Base-by-base conservation (phyloP, 371 early-diverging fungal species). In the Mucor racemosus region DNA sequence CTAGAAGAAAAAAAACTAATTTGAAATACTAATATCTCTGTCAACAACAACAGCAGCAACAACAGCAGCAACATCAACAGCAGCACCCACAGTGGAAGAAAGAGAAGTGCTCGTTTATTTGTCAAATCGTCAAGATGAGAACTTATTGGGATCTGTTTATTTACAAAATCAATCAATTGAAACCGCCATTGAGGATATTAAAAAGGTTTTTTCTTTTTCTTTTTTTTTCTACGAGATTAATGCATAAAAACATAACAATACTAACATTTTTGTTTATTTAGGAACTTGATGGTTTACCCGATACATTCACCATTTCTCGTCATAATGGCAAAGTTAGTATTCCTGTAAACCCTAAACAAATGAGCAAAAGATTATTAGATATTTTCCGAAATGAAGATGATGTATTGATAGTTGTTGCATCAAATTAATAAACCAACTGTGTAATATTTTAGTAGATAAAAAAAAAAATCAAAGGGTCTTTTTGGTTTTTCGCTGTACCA, bases 281-380 rank as follows among this genome's bases (percentile, higher is more conserved):
- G 76, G 91, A 91, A 69, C 71, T 91, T 35, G 91, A 89, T 67
- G 84, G 80, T 13, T 62, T 90, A 7, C 90, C 91, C 0, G 74
- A 66, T 2, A 56, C 71, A 8, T 88, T 90, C 61, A 66, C 69
- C 0, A 17, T 91, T 9, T 76, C 86, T 1, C 79, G 89, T 19
- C 81, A 85, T 65, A 91, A 89, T 50, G 90, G 91, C 50, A 82
- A 86, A 64, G 76, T 85, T 50, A 77, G 73, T 11, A 84, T 91
- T 48, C 91, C 91, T 9, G 78, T 91, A 55, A 85, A 79, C 67
- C 67, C 78, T 17, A 90, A 89, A 68, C 91, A 91, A 69, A 84
- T 85, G 75, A 71, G 48, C 57, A 84, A 85, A 64, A 74, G 68
- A 38, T 65, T 84, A 5, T 70, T 84, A 26, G 86, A 84, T 56